Evolutionary conservation across 176 grass and related monocot genomes (phyloP), one percentile per base, ranked within the genome.

Genomic region (Miscanthus lutarioriparius): DNA sequence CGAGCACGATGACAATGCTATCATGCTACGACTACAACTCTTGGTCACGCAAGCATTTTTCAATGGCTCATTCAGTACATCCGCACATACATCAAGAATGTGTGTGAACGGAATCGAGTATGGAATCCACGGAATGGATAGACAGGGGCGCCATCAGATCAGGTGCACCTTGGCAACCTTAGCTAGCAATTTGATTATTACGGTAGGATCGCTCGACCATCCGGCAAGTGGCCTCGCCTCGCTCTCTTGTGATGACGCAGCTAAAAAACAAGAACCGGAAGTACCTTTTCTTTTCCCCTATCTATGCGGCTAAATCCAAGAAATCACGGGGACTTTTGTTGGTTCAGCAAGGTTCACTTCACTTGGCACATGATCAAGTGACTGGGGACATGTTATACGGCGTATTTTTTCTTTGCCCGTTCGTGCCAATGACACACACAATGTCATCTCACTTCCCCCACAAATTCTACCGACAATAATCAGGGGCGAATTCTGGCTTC

Each of bases 91-190:
- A 68, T 30, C 17, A 58, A 32, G 47, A 87, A 87, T 83, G 88
- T 90, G 74, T 83, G 88, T 90, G 74, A 75, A 90, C 26, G 84
- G 80, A 83, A 87, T 90, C 84, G 48, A 40, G 7, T 37, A 51
- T 67, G 67, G 88, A 39, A 90, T 87, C 88, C 59, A 75, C 23
- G 37, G 59, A 5, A 5, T 22, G 38, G 59, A 40, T 58, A 74
- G 7, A 20, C 51, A 22, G 19, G 51, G 2, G 51, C 17, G 56
- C 58, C 53, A n/a, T 58, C 8, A 54, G 8, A 16, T 37, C 78
- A 73, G 64, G 48, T 73, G 22, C 88, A 78, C 67, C 63, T 86
- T 78, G 79, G 66, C 54, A 74, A 2, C 25, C 27, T n/a, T n/a
- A n/a, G n/a, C n/a, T 67, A 48, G 59, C 59, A 33, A 40, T 23